phyloP scores from a whole-genome alignment of 257 asterid genomes.

The Salvia splendens region DNA sequence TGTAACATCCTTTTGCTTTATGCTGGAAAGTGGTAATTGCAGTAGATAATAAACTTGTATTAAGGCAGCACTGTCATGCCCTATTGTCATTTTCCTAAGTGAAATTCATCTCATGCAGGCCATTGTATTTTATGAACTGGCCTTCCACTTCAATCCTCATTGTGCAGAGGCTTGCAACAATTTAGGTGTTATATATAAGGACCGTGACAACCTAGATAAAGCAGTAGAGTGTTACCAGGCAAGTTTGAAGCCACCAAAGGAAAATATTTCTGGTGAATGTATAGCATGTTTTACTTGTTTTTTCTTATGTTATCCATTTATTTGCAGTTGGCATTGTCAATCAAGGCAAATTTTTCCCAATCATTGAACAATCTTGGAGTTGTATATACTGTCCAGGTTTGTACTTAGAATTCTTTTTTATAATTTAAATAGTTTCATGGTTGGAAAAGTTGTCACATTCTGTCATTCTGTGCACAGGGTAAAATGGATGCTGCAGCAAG shows the following conservation, averaged over 20 bases:
- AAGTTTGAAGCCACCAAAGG: constrained; percentile 35
- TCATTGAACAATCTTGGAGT: constrained; percentile 99
- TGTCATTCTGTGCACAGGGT: constrained; percentile 56
- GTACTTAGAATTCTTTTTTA: constrained; percentile 26
- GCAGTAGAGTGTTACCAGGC: constrained; percentile 99
- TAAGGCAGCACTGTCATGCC: constrained; percentile 18
- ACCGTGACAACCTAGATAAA: constrained; percentile 97
- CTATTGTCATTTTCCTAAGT: constrained; percentile 18
- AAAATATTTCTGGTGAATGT: constrained; percentile 21
- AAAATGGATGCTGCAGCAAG: constrained; percentile 99
- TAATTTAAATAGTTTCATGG: not conserved
- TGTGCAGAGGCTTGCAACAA: constrained; percentile 99
- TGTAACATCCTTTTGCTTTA: constrained; percentile 6
- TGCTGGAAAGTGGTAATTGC: constrained; percentile 18
- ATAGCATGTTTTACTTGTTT: constrained; percentile 20
- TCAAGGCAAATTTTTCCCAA: constrained; percentile 96
- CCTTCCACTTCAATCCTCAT: constrained; percentile 98
- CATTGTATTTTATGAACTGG: constrained; percentile 94
- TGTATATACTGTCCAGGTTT: constrained; percentile 98
- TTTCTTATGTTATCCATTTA: constrained; percentile 28
- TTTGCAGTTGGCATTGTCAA: constrained; percentile 89
- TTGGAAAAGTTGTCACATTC: constrained; percentile 18
- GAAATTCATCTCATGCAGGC: constrained; percentile 65
- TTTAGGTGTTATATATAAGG: constrained; percentile 97
- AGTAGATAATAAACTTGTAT: constrained; percentile 24